A percentile compares a stretch with the other conserved stretches of the same genome.
Conservation (phyloP, 2,329 filamentous ascomycete species). For the Fusarium bulbicola region DNA sequence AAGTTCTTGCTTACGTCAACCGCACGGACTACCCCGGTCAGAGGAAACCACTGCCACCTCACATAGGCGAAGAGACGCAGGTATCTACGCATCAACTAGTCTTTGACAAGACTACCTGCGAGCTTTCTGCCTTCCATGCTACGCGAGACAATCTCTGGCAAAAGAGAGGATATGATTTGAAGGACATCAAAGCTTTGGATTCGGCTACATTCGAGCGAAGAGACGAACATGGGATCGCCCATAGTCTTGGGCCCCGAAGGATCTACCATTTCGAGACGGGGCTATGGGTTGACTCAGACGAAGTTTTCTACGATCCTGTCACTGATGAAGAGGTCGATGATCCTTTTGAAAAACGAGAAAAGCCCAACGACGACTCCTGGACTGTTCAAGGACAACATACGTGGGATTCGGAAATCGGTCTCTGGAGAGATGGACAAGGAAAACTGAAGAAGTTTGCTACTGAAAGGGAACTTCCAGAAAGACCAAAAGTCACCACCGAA, state of each 20-base stretch:
- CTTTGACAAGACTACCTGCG: not conserved
- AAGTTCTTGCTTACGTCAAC: not conserved
- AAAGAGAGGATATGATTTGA: not conserved
- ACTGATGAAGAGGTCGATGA: not conserved
- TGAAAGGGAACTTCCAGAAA: not conserved
- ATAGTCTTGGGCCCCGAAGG: not conserved
- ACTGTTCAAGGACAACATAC: not conserved
- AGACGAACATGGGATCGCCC: not conserved
- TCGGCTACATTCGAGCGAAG: not conserved
- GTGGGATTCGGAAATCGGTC: conserved; percentile 1
- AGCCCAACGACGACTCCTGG: not conserved
- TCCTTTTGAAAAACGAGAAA: not conserved
- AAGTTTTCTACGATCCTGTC: not conserved
- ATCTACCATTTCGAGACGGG: not conserved
- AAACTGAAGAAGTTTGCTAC: not conserved
- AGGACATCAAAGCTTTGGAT: not conserved
- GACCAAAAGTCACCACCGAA: not conserved
- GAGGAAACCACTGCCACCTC: not conserved
- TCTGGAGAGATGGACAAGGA: conserved; percentile 1
- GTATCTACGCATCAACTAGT: not conserved
- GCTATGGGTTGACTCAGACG: not conserved
- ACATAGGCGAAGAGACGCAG: not conserved
- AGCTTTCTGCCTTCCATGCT: not conserved
- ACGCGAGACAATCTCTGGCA: not conserved
- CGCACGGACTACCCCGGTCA: fast-evolving